phyloP scores from a whole-genome alignment of 345 rosid genomes.

The Sapria himalayana region DNA sequence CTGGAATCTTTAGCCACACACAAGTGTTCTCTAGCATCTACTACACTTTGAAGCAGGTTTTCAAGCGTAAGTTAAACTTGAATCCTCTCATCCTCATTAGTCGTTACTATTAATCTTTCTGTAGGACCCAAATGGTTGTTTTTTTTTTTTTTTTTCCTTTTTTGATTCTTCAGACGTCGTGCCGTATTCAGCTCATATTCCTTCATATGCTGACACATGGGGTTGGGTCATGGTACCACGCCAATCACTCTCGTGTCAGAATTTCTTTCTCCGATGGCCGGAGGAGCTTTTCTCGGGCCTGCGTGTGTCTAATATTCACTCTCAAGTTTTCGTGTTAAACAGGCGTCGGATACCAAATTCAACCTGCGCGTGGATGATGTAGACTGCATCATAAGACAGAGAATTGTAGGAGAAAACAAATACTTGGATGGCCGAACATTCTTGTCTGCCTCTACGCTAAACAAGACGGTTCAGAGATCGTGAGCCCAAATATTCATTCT shows the following conservation, averaged over 20 bases:
- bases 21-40: slow-evolving; percentile 45
- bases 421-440: slow-evolving; percentile 36
- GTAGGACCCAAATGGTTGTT: background rate
- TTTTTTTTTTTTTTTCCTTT: background rate
- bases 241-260: background rate
- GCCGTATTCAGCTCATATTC: slow-evolving; percentile 42
- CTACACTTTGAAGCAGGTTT: slow-evolving; percentile 41
- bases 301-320: background rate
- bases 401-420: slow-evolving; percentile 28
- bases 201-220: slow-evolving; percentile 58
- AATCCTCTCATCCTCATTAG: background rate
- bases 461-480: slow-evolving; percentile 40
- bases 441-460: slow-evolving; percentile 24
- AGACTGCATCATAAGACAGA: slow-evolving; percentile 25
- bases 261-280: too few relatives aligned
- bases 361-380: slow-evolving; percentile 21
- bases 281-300: too few relatives aligned
- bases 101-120: background rate
- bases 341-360: slow-evolving; percentile 39
- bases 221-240: slow-evolving; percentile 55
- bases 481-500: slow-evolving; percentile 5
- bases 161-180: slow-evolving; percentile 30
- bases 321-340: background rate
- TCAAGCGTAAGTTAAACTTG: slow-evolving; percentile 24
- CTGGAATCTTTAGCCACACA: slow-evolving; percentile 50